phyloP scores from a whole-genome alignment of 2,329 filamentous ascomycete genomes.

The Colletotrichum sidae region DNA sequence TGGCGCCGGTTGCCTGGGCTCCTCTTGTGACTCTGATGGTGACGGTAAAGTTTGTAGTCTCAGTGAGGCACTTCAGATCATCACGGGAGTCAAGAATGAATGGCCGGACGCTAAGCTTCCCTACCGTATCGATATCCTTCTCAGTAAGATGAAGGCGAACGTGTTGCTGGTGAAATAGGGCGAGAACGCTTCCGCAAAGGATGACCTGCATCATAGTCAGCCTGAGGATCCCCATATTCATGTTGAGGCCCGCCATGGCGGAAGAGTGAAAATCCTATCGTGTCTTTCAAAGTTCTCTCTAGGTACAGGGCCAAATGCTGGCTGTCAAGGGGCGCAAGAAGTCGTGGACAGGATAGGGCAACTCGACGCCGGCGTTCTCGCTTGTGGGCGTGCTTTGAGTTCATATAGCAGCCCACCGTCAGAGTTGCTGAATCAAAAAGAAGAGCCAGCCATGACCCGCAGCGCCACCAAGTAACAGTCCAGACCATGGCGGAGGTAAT shows the following conservation, averaged over 20 bases:
- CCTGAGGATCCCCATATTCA: constrained; percentile 23
- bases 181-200: constrained; percentile 22
- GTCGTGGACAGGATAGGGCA: constrained; percentile 6
- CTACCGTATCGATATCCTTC: constrained; percentile 35
- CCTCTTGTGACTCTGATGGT: constrained; percentile 27
- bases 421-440: constrained; percentile 19
- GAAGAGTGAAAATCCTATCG: constrained; percentile 19
- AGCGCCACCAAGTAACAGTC: constrained; percentile 4
- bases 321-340: neutral
- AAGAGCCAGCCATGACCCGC: constrained; percentile 4
- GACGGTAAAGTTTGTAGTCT: constrained; percentile 30
- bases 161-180: constrained; percentile 34
- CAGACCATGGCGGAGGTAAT: constrained; percentile 3
- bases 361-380: neutral
- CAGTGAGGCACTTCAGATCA: constrained; percentile 29
- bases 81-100: constrained; percentile 22
- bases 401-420: constrained; percentile 21
- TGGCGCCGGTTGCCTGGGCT: constrained; percentile 5
- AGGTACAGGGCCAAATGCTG: neutral
- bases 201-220: constrained; percentile 37
- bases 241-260: constrained; percentile 29
- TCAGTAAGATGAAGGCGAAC: constrained; percentile 28
- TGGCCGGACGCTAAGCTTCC: constrained; percentile 16
- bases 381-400: neutral
- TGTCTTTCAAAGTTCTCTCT: constrained; percentile 1